Base-by-base conservation (phyloP, 441 rosid species). In the Erodium texanum region DNA sequence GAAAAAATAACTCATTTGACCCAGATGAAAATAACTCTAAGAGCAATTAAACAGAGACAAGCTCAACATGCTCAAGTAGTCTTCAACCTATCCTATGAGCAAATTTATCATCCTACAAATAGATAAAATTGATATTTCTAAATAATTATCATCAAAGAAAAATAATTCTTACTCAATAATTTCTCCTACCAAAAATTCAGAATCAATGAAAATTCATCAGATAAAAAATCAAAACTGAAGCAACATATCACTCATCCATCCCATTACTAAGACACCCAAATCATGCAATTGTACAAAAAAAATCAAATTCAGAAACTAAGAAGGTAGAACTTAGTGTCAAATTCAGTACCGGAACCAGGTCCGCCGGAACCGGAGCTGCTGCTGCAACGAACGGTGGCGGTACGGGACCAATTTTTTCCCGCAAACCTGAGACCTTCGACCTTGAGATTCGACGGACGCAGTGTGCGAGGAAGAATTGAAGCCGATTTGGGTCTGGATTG, bases 281-380 rank as follows among this genome's bases (percentile, higher is more conserved):
- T 20, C 23, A 18, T 54, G 2, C 8, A 18, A 18, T 54, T 54
- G 22, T 23, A 10, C 15, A 9, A 18, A 3, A 5, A 5, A 23
- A 34, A 16, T 29, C n/a, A 68, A 64, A 16, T 14, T 23, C 1
- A 56, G n/a, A 5, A 27, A n/a, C n/a, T 0, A 54, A 16, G 41
- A 38, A 45, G 24, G 16, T 50, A 56, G 56, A 19, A 14, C 11
- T 3, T 6, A 34, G 12, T 4, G 5, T 10, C 48, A 34, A 36
- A 18, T n/a, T 29, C 58, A 29, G 65, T 56, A 87, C 87, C 85
- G 50, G 86, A 77, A 77, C 73, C 66, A 67, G 84, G 69, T 63
- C 78, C 76, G 18, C 83, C 78, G 7, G 85, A 78, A 41, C 48
- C 48, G 10, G 77, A 66, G 78, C 76, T 78, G 80, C 81, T 78